Evolutionary conservation across 2,329 filamentous ascomycete genomes (phyloP), one percentile per base, ranked within the genome.

Genomic region (Fusarium stilboides): DNA sequence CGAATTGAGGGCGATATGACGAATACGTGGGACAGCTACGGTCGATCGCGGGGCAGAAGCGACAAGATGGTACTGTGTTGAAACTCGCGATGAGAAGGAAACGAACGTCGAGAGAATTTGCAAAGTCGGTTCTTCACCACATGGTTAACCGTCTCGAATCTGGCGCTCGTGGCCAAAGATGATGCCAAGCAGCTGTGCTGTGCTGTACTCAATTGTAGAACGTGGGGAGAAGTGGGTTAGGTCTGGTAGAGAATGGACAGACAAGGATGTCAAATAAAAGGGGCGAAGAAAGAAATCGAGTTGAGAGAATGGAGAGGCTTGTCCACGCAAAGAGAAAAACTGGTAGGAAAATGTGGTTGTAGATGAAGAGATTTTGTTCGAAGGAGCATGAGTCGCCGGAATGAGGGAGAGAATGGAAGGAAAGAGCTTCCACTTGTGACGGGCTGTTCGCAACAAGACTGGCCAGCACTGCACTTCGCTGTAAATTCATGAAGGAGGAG

Each of bases 221-320:
- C 60, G 66, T 69, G 65, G 65, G 56, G 61, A 69, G 63, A 31
- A 47, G 59, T 50, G 54, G 62, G 53, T 55, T 60, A 44, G 52
- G 13, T n/a, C 22, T 42, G 57, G 26, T 50, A 63, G 60, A 66
- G 68, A 70, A 68, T 51, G 68, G 60, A 70, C 68, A 71, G 68
- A 70, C 68, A 68, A 66, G 55, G 53, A 66, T 70, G 68, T 54
- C 68, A 69, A 71, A 61, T 54, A 57, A 69, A 64, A 49, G 60
- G 60, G 66, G 40, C n/a, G 31, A 43, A 49, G 37, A 58, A 46
- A 40, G 34, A 60, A 42, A 43, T 33, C 36, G 24, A 67, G n/a
- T 33, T 17, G 14, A 31, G 44, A 50, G 39, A 22, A 46, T 19
- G 33, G 28, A 31, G 46, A 44, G 52, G 12, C 33, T 49, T 45